Evolutionary conservation across 2,329 filamentous ascomycete genomes (phyloP).

Genomic region (Mollisiaceae sp.): DNA sequence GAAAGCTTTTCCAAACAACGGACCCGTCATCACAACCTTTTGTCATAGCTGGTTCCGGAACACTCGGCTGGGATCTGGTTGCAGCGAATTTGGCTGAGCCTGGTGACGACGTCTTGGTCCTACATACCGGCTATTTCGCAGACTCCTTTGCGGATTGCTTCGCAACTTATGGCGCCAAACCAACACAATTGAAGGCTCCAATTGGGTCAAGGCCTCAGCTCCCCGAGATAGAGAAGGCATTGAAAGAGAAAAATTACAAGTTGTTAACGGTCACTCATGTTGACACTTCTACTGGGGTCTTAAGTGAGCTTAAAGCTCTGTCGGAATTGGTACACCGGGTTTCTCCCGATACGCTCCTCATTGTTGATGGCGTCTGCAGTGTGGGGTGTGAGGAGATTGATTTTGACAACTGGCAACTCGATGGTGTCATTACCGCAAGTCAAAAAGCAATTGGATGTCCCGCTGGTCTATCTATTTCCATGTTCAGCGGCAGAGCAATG

Average conservation of each 20-base stretch:
- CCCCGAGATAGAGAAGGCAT: conserved; percentile 83
- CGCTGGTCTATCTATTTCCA: conserved; percentile 90
- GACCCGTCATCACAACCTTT: conserved; percentile 86
- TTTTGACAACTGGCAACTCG: conserved; percentile 93
- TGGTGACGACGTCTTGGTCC: conserved; percentile 87
- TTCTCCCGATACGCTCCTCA: conserved; percentile 86
- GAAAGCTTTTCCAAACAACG: conserved; percentile 92
- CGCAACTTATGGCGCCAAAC: conserved; percentile 85
- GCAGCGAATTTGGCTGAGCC: conserved; percentile 91
- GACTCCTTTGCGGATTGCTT: conserved; percentile 95
- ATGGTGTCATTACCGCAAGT: conserved; percentile 90
- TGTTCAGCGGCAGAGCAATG: conserved; percentile 89
- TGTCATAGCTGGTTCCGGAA: conserved; percentile 91
- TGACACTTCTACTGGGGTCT: conserved; percentile 94
- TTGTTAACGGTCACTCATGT: conserved; percentile 94
- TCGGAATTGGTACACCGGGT: conserved; percentile 83
- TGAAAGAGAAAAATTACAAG: conserved; percentile 93
- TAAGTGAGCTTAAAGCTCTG: conserved; percentile 87
- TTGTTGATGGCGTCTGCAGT: conserved; percentile 97
- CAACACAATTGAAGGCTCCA: conserved; percentile 86
- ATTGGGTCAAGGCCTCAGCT: conserved; percentile 89
- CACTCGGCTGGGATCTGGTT: conserved; percentile 94
- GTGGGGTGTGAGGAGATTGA: conserved; percentile 95
- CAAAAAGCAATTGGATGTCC: conserved; percentile 98
- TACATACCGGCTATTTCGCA: conserved; percentile 97